phyloP scores from a whole-genome alignment of 106 monocot species.

The Posidonia australis region DNA sequence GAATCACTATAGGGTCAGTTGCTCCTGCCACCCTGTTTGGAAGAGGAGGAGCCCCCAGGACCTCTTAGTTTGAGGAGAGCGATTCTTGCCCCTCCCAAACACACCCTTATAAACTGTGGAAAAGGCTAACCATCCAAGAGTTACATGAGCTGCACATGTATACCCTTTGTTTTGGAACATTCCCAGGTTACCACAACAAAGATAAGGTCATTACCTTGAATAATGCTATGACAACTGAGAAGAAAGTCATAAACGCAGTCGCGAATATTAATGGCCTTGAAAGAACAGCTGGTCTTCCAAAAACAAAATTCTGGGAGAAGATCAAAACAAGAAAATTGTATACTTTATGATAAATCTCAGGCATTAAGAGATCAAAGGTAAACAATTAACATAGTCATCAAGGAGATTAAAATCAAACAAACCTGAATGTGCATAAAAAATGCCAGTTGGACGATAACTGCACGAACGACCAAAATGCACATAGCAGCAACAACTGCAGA shows the following conservation, averaged over 20 bases:
- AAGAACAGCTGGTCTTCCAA: constrained; percentile 52
- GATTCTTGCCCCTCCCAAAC: too few species aligned
- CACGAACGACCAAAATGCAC: constrained; percentile 85
- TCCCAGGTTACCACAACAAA: neutral
- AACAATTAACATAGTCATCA: too few species aligned
- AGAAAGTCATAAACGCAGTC: constrained; percentile 98
- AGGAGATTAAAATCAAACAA: neutral
- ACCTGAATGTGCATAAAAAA: constrained; percentile 98
- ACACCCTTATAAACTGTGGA: too few species aligned
- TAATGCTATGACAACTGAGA: constrained; percentile 95
- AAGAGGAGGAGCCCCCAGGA: too few species aligned
- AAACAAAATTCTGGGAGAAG: constrained; percentile 76
- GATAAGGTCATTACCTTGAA: constrained; percentile 65
- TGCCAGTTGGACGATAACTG: constrained; percentile 93
- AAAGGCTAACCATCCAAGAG: too few species aligned
- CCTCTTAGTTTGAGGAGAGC: too few species aligned
- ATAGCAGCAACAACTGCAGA: constrained; percentile 85
- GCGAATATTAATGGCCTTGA: constrained; percentile 93
- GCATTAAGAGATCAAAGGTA: too few species aligned
- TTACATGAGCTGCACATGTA: neutral
- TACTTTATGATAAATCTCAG: too few species aligned
- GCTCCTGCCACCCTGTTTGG: too few species aligned
- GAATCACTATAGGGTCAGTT: too few species aligned
- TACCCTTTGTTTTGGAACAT: neutral
- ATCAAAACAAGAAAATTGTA: too few species aligned